Conservation (phyloP, 805 yeast genomes). For the Wickerhamomyces chambardii region DNA sequence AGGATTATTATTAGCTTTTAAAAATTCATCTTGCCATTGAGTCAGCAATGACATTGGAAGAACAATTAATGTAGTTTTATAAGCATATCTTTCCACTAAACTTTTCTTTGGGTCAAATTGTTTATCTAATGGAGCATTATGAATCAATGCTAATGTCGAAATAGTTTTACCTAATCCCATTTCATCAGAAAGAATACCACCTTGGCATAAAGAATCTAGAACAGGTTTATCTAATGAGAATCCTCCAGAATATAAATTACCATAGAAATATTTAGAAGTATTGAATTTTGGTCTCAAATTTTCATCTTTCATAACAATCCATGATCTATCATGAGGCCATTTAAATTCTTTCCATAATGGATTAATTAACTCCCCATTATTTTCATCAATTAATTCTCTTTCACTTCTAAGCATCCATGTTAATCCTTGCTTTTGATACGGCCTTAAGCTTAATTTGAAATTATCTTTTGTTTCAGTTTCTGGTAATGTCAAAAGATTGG, state of each 20-base stretch:
- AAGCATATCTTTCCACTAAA: conserved; percentile 40
- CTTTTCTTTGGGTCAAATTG: conserved; percentile 2
- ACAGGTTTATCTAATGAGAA: conserved; percentile 62
- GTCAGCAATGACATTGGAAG: conserved; percentile 88
- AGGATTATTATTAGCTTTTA: conserved; percentile 39
- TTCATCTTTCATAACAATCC: conserved; percentile 21
- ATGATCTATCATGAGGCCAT: conserved; percentile 58
- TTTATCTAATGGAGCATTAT: conserved; percentile 51
- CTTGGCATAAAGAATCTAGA: conserved; percentile 49
- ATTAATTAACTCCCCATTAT: conserved; percentile 51
- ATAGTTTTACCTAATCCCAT: conserved; percentile 97
- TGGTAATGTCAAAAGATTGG: conserved; percentile 47
- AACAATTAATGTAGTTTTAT: conserved; percentile 64
- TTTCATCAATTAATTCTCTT: conserved; percentile 36
- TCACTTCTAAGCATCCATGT: conserved; percentile 89
- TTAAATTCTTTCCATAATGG: conserved; percentile 78
- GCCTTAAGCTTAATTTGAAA: conserved; percentile 52
- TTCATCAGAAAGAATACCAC: conserved; percentile 92
- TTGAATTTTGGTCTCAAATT: conserved; percentile 3
- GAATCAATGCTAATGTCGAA: conserved; percentile 66
- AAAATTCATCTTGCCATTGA: conserved; percentile 86
- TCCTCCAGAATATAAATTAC: conserved; percentile 74
- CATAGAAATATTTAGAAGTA: conserved; percentile 43
- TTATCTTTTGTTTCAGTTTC: conserved; percentile 41
- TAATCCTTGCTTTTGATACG: conserved; percentile 78